Conservation (phyloP, 139 green algal genomes). For the Desmodesmus armatus region DNA sequence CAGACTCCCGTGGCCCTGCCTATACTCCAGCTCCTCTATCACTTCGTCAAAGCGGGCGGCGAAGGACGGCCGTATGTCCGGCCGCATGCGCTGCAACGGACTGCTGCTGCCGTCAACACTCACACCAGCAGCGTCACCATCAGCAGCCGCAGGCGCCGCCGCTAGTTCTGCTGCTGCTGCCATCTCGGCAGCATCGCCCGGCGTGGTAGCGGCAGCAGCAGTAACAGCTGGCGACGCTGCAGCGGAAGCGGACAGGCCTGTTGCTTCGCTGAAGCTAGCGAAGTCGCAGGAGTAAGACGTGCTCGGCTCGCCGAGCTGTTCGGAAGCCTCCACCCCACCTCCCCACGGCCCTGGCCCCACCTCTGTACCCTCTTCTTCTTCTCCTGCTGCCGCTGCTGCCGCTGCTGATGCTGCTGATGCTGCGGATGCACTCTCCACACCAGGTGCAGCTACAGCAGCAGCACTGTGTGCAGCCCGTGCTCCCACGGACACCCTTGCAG, state of each 20-base stretch:
- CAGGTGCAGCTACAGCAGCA: no score
- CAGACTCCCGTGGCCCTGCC: background rate
- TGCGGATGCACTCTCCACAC: background rate
- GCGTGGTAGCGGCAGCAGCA: no score
- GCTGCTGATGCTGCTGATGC: background rate
- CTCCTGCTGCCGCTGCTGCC: background rate
- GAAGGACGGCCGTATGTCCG: background rate
- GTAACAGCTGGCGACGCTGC: no score
- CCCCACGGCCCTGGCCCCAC: no score
- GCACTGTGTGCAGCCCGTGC: no score
- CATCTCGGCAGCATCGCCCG: no score
- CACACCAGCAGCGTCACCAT: background rate
- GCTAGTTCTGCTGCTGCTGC: background rate
- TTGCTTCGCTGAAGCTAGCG: no score
- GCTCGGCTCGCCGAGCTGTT: no score
- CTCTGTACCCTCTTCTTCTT: background rate
- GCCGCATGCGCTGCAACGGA: background rate
- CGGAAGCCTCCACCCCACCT: no score
- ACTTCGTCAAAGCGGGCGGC: background rate
- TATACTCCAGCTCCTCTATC: background rate
- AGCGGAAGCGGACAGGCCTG: no score
- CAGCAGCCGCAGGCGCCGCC: background rate
- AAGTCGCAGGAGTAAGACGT: no score
- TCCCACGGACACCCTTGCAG: no score
- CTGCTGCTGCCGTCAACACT: background rate